A percentile compares a stretch with the other conserved stretches of the same genome.
Evolutionary conservation across 1,284 basidiomycete genomes (phyloP).

Genomic region (Phenoliferia sp.): DNA sequence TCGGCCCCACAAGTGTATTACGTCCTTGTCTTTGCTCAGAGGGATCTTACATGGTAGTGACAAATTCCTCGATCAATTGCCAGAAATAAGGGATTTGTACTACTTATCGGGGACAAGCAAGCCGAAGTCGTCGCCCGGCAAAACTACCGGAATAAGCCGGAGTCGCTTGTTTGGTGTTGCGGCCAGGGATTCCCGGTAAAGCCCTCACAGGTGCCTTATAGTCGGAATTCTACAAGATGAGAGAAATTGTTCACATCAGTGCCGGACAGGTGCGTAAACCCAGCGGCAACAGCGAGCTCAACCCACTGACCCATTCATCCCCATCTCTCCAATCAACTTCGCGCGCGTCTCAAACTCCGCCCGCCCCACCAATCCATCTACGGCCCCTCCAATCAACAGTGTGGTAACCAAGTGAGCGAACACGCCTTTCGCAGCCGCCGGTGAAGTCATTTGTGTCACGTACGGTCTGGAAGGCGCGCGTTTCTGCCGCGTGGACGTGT

Average conservation of each 20-base stretch:
- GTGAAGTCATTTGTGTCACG: not conserved
- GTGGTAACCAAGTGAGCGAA: slow-evolving; percentile 81
- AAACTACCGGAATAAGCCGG: no score
- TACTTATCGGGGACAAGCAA: no score
- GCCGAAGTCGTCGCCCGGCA: no score
- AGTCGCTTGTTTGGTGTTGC: no score
- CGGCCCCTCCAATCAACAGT: slow-evolving; percentile 50
- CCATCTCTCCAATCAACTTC: not conserved
- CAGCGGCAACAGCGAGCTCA: slow-evolving; percentile 11
- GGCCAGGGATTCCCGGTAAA: not conserved
- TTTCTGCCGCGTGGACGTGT: not conserved
- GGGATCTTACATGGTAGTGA: no score
- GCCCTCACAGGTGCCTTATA: not conserved
- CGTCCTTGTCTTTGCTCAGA: no score
- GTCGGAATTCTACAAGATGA: not conserved
- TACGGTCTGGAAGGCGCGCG: not conserved
- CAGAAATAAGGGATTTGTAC: no score
- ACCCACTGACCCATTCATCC: not conserved
- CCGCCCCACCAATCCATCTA: not conserved
- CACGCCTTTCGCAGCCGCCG: not conserved
- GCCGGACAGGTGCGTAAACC: slow-evolving; percentile 72
- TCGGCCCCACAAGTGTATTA: no score
- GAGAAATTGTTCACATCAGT: slow-evolving; percentile 91
- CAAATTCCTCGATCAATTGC: no score
- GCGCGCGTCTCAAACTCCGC: not conserved